Percentiles rank a stretch among this genome's conserved stretches.
These are phyloP conservation scores for Diaporthe helianthi DNA, from an alignment of 2,329 filamentous ascomycete species.

Conservation along the genomic window DNA sequence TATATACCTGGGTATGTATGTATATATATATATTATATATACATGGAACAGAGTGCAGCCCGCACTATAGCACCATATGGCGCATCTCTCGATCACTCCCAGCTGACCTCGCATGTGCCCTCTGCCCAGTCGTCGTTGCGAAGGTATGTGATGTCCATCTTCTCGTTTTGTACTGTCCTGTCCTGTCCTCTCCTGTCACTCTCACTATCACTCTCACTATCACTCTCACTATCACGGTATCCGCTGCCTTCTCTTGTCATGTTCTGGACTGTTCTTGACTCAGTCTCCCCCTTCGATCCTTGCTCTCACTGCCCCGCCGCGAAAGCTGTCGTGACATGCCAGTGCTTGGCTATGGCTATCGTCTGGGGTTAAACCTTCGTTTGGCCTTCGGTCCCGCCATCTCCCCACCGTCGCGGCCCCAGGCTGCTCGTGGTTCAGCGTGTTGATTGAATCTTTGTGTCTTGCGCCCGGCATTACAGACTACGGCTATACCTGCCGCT, in stretches of 20 bases:
- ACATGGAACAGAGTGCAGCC: too few species aligned
- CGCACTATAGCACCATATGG: neutral
- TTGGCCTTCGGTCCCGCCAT: neutral
- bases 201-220: too few species aligned
- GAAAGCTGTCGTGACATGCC: neutral
- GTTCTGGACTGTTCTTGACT: neutral
- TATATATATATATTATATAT: too few species aligned
- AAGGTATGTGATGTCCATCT: conserved; percentile 41
- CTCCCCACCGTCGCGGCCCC: neutral
- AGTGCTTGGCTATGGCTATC: neutral
- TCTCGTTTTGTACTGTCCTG: neutral
- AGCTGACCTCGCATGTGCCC: conserved; percentile 20
- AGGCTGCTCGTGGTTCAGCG: neutral
- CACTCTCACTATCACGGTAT: neutral
- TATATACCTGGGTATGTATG: too few species aligned
- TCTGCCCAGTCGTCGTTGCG: conserved; percentile 44
- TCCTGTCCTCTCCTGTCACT: neutral
- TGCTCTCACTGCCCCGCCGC: neutral
- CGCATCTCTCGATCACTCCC: neutral
- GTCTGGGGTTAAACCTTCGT: neutral
- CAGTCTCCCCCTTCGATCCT: neutral
- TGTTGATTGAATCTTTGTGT: conserved; percentile 5
- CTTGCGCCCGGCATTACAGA: conserved; percentile 38
- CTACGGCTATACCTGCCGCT: conserved; percentile 48
- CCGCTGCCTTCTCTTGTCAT: neutral